Percentiles rank a stretch among this genome's conserved stretches.
These are phyloP conservation scores for Pisolithus microcarpus DNA, from an alignment of 768 basidiomycete species.

Conservation along the genomic window DNA sequence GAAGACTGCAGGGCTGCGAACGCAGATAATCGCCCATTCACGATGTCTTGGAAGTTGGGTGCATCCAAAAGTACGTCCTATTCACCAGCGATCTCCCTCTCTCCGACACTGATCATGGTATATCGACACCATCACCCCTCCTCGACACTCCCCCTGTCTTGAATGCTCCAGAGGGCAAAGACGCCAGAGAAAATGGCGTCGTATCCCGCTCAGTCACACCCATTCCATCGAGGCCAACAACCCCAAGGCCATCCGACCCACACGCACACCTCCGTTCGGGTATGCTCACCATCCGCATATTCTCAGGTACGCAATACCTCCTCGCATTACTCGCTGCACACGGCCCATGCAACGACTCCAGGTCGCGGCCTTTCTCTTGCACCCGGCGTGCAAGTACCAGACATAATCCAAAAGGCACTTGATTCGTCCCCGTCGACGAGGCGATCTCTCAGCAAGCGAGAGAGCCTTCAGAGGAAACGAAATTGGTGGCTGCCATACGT, in stretches of 20 bases:
- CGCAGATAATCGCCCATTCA: slow-evolving; percentile 3
- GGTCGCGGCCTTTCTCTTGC: slow-evolving; percentile 80
- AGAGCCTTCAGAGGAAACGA: slow-evolving; percentile 87
- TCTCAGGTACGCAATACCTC: slow-evolving; percentile 57
- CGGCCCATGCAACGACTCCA: slow-evolving; percentile 13
- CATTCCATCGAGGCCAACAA: slow-evolving; percentile 74
- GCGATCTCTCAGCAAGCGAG: slow-evolving; percentile 66
- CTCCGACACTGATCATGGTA: slow-evolving; percentile 20
- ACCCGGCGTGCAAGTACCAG: slow-evolving; percentile 71
- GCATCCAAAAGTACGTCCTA: slow-evolving; percentile 28
- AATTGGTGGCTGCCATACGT: slow-evolving; percentile 95
- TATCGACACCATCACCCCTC: neutral
- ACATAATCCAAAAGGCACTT: slow-evolving; percentile 78
- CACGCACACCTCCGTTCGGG: slow-evolving; percentile 68
- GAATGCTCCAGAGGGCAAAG: slow-evolving; percentile 50
- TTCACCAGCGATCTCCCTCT: neutral
- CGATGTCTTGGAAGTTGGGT: slow-evolving; percentile 55
- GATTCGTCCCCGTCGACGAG: slow-evolving; percentile 49
- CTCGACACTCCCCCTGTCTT: slow-evolving; percentile 4
- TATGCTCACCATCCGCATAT: slow-evolving; percentile 92
- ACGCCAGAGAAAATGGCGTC: slow-evolving; percentile 61
- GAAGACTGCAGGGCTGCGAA: neutral
- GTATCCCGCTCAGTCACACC: slow-evolving; percentile 76
- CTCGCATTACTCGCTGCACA: slow-evolving; percentile 6
- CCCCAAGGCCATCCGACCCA: slow-evolving; percentile 55